Evolutionary conservation across 768 basidiomycete genomes (phyloP), one percentile per base, ranked within the genome.

Genomic region (Tylopilus sp.): DNA sequence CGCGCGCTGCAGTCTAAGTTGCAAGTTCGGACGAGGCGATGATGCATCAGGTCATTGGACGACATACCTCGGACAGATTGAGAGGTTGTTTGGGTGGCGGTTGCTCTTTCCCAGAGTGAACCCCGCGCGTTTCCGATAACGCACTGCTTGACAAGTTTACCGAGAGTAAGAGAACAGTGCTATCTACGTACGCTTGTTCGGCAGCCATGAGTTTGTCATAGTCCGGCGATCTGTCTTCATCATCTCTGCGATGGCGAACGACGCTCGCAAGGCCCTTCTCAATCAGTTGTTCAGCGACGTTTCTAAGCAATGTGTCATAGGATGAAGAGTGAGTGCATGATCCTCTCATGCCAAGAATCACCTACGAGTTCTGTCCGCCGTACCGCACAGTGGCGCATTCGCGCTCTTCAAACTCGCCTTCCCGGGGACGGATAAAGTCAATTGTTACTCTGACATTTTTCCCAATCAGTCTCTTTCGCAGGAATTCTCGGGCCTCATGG

Each of bases 181-280:
- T 33, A 3, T n/a, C n/a, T 13, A 77, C 89, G 71, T 62, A 95
- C 93, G 74, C 74, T 74, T 95, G 92, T 69, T 99, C 96, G 9
- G 94, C 97, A 26, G 86, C 84, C 80, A 98, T 93, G 40, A 98
- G 76, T 73, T 92, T 94, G 74, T 99, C 97, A 59, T 93, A 92
- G 65, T 98, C 96, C 7, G 87, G 80, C n/a, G 95, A 95, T 43
- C 95, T 83, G 62, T 95, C 90, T 70, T 98, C 96, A 64, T 98
- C 96, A 60, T 96, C 95, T 21, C 92, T 84, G 64, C 86, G 89
- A 72, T 99, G 96, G 42, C 96, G 85, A 25, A 98, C 84, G 11
- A 89, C 87, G 51, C 84, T 88, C 4, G 92, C 92, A 28, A 96
- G 74, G 43, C 97, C 96, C 63, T 92, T 93, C 65, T 98, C 97